Percentiles rank a stretch among this genome's conserved stretches.
Conservation (phyloP, 257 asterid species). For the Nicotiana paniculata region DNA sequence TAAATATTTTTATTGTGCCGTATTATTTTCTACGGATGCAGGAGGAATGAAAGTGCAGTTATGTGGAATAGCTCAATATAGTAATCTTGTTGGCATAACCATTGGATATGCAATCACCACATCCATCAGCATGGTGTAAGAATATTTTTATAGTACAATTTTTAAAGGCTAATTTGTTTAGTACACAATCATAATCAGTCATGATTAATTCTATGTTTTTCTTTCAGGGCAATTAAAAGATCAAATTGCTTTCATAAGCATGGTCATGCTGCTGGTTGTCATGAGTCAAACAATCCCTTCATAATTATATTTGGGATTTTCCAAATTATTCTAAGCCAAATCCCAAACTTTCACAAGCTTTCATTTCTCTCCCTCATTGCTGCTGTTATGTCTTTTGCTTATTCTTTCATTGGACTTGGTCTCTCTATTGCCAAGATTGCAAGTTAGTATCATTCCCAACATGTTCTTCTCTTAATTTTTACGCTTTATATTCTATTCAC, state of each 20-base stretch:
- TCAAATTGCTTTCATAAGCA: slow-evolving; percentile 54
- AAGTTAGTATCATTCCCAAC: slow-evolving; percentile 17
- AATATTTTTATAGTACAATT: neutral
- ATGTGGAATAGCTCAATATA: slow-evolving; percentile 59
- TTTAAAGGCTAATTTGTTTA: neutral
- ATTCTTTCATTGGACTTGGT: slow-evolving; percentile 54
- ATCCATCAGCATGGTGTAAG: slow-evolving; percentile 57
- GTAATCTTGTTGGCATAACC: slow-evolving; percentile 42
- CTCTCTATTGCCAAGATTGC: slow-evolving; percentile 47
- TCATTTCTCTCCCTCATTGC: slow-evolving; percentile 55
- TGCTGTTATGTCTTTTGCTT: slow-evolving; percentile 70
- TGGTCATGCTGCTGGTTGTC: slow-evolving; percentile 40
- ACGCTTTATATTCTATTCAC: neutral
- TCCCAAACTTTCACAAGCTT: slow-evolving; percentile 62
- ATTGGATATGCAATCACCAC: slow-evolving; percentile 61
- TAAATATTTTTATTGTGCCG: neutral
- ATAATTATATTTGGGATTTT: slow-evolving; percentile 35
- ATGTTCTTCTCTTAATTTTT: neutral
- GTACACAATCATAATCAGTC: neutral
- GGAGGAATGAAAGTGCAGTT: slow-evolving; percentile 41
- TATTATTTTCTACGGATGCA: neutral
- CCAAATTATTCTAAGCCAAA: slow-evolving; percentile 52
- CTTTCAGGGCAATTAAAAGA: slow-evolving; percentile 49
- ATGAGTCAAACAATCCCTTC: slow-evolving; percentile 31
- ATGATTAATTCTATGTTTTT: neutral